Conservation (phyloP, 441 rosid genomes). For the Mallotus repandus region DNA sequence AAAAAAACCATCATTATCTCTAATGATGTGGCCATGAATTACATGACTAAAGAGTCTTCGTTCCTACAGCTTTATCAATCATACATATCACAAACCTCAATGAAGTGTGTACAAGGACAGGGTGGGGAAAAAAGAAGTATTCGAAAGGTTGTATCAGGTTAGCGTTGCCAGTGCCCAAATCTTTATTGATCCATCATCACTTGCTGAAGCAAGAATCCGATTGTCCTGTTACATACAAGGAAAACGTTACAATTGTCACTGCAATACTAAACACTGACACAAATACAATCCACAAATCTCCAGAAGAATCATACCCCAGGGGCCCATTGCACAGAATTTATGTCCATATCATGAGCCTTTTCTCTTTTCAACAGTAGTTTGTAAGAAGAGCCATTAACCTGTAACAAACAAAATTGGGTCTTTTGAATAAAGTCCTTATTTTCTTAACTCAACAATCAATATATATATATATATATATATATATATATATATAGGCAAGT, state of each 20-base stretch:
- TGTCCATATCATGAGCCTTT: slow-evolving; percentile 90
- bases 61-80: slow-evolving; percentile 2
- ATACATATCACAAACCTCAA: neutral
- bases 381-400: slow-evolving; percentile 73
- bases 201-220: slow-evolving; percentile 69
- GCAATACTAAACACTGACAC: neutral
- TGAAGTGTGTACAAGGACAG: neutral
- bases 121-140: neutral
- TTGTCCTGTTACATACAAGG: slow-evolving; percentile 39
- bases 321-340: slow-evolving; percentile 83
- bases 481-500: neutral
- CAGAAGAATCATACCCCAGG: slow-evolving; percentile 56
- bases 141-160: slow-evolving; percentile 27
- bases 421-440: neutral
- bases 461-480: no score
- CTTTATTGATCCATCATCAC: slow-evolving; percentile 83
- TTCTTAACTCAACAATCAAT: neutral
- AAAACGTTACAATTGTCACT: neutral
- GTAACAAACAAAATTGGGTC: slow-evolving; percentile 21
- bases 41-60: neutral
- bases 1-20: neutral
- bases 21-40: neutral
- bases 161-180: slow-evolving; percentile 68
- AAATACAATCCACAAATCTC: slow-evolving; percentile 7
- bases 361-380: slow-evolving; percentile 65